These are phyloP conservation scores for Coniosporium tulheliwenetii DNA, from an alignment of 2,329 filamentous ascomycete species.

Conservation along the genomic window DNA sequence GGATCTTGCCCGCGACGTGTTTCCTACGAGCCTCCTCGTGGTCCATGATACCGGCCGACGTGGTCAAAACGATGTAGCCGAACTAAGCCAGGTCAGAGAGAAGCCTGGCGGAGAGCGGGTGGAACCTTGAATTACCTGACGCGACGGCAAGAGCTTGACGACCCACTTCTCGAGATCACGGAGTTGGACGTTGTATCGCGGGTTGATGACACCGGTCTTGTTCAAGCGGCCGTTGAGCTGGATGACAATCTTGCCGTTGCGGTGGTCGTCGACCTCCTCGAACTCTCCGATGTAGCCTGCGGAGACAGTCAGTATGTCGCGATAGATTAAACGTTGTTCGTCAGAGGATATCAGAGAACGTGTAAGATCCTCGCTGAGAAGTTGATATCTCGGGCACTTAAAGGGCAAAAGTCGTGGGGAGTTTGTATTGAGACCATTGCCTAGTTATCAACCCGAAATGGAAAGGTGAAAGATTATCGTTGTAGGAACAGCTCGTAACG, in stretches of 20 bases:
- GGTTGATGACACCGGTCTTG: slow-evolving; percentile 98
- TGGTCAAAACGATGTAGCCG: slow-evolving; percentile 97
- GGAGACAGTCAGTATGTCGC: slow-evolving; percentile 59
- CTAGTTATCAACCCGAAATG: slow-evolving; percentile 99
- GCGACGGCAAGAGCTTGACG: slow-evolving; percentile 93
- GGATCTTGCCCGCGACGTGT: slow-evolving; percentile 98
- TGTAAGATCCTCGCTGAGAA: slow-evolving; percentile 81
- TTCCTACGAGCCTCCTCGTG: slow-evolving; percentile 98
- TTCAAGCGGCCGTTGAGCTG: slow-evolving; percentile 98
- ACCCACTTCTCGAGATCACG: slow-evolving; percentile 99
- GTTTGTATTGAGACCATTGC: slow-evolving; percentile 62
- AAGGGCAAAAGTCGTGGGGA: slow-evolving; percentile 89
- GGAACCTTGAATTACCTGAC: slow-evolving; percentile 41
- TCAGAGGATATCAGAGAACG: slow-evolving; percentile 71
- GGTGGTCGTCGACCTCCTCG: slow-evolving; percentile 98
- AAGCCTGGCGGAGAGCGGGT: no score
- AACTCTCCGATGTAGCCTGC: slow-evolving; percentile 98
- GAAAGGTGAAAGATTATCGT: slow-evolving; percentile 7
- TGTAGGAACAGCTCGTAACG: slow-evolving; percentile 25
- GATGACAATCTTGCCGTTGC: slow-evolving; percentile 98
- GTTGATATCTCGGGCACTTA: slow-evolving; percentile 98
- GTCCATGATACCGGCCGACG: slow-evolving; percentile 99
- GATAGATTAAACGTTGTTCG: slow-evolving; percentile 85
- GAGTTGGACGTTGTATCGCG: slow-evolving; percentile 98
- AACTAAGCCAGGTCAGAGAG: slow-evolving; percentile 33